Percentiles rank a stretch among this genome's conserved stretches.
Evolutionary conservation across 2,329 filamentous ascomycete species (phyloP).

Genomic region (Aspergillus sclerotialis): DNA sequence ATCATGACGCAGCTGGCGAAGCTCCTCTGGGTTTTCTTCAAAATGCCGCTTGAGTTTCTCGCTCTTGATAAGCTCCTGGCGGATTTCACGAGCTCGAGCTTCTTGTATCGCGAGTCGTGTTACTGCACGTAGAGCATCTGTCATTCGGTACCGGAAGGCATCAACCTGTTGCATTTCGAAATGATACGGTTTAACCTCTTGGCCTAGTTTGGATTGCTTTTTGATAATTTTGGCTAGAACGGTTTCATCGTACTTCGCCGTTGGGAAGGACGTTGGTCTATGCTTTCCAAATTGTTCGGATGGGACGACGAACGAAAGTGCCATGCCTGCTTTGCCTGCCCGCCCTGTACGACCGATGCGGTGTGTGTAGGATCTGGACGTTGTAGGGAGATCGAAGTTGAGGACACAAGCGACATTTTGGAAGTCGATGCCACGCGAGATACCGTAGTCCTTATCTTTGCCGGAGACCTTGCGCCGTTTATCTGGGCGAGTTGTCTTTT

Average conservation of each 20-base stretch:
- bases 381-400: conserved; percentile 90
- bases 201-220: conserved; percentile 69
- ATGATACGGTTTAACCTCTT: conserved; percentile 80
- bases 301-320: conserved; percentile 90
- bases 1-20: conserved; percentile 83
- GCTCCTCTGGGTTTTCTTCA: conserved; percentile 88
- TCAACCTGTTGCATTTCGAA: conserved; percentile 95
- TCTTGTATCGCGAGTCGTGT: conserved; percentile 86
- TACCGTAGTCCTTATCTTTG: conserved; percentile 82
- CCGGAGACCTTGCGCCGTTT: conserved; percentile 59
- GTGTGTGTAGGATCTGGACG: conserved; percentile 91
- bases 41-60: conserved; percentile 94
- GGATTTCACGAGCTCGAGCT: conserved; percentile 78
- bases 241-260: conserved; percentile 76
- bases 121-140: conserved; percentile 82
- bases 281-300: conserved; percentile 78
- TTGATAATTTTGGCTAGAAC: conserved; percentile 72
- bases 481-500: conserved; percentile 31
- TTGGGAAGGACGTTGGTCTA: conserved; percentile 70
- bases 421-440: conserved; percentile 96
- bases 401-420: conserved; percentile 89
- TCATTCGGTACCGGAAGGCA: conserved; percentile 89
- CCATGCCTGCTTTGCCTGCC: conserved; percentile 86
- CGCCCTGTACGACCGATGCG: conserved; percentile 89
- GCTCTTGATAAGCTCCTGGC: conserved; percentile 83